Evolutionary conservation across 345 rosid species (phyloP).

Genomic region (Laguncularia racemosa): DNA sequence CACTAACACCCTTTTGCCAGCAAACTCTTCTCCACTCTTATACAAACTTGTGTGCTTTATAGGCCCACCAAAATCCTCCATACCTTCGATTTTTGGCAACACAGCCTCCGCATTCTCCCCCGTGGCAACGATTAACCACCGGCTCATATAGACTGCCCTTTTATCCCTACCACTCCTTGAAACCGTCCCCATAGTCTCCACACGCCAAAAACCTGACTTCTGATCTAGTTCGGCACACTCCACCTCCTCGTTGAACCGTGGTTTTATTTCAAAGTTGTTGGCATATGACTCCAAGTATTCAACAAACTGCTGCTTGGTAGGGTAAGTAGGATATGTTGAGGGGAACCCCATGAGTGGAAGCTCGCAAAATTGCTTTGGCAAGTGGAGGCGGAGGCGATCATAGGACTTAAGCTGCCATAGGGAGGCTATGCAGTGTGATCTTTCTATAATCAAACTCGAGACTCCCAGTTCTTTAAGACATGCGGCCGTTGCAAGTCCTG

Average conservation of each 20-base stretch:
- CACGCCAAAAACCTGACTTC: slow-evolving; percentile 45
- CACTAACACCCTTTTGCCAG: slow-evolving; percentile 67
- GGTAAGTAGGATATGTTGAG: slow-evolving; percentile 50
- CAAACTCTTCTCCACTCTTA: slow-evolving; percentile 55
- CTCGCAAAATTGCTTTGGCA: slow-evolving; percentile 73
- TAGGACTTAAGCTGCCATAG: slow-evolving; percentile 76
- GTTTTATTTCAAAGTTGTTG: slow-evolving; percentile 29
- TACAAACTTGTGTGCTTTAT: slow-evolving; percentile 60
- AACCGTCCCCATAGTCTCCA: slow-evolving; percentile 24
- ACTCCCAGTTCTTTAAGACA: slow-evolving; percentile 48
- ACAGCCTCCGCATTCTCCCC: slow-evolving; percentile 93
- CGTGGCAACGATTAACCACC: slow-evolving; percentile 84
- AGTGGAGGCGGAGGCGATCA: slow-evolving; percentile 72
- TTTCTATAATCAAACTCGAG: slow-evolving; percentile 47
- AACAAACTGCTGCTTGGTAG: slow-evolving; percentile 63
- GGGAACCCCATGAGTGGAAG: slow-evolving; percentile 72
- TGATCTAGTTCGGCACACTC: slow-evolving; percentile 42
- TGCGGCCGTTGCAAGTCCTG: slow-evolving; percentile 72
- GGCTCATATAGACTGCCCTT: slow-evolving; percentile 39
- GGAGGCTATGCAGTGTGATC: slow-evolving; percentile 69
- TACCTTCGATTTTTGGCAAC: slow-evolving; percentile 67
- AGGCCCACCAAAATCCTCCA: slow-evolving; percentile 44
- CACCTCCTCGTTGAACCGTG: slow-evolving; percentile 50
- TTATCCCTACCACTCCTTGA: slow-evolving; percentile 14
- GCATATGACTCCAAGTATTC: slow-evolving; percentile 55